These are phyloP conservation scores for Wickerhamiella spandovensis DNA, from an alignment of 805 yeast genomes.

Conservation along the genomic window DNA sequence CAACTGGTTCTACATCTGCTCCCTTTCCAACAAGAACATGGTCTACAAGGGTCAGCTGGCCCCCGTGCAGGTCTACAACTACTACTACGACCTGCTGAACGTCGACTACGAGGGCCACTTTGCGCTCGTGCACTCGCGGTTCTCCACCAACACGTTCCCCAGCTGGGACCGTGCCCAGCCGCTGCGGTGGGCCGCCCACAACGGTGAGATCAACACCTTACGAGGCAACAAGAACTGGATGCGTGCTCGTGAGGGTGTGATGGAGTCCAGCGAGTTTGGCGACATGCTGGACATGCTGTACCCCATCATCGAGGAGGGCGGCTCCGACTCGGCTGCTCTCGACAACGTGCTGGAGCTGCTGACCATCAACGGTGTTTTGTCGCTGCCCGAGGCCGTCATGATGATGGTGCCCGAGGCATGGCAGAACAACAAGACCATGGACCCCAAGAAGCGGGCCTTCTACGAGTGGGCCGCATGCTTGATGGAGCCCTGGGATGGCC, in stretches of 20 bases:
- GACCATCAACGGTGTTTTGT: constrained; percentile 79
- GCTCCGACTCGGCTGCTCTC: constrained; percentile 95
- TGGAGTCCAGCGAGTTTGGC: constrained; percentile 76
- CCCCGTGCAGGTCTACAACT: constrained; percentile 89
- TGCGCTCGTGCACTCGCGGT: constrained; percentile 92
- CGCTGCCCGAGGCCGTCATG: constrained; percentile 96
- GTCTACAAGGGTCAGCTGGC: constrained; percentile 97
- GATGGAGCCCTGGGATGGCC: constrained; percentile 99
- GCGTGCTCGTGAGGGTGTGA: constrained; percentile 96
- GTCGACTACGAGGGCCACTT: constrained; percentile 90
- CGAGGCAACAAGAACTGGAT: constrained; percentile 99
- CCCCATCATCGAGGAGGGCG: constrained; percentile 96
- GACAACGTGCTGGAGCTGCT: constrained; percentile 90
- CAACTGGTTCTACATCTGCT: constrained; percentile 96
- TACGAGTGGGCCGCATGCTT: constrained; percentile 98
- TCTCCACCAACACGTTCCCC: constrained; percentile 96
- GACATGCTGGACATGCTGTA: constrained; percentile 82
- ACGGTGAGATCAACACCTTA: constrained; percentile 94
- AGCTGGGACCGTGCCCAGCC: constrained; percentile 99
- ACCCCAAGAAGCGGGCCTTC: constrained; percentile 83
- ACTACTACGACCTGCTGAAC: constrained; percentile 83
- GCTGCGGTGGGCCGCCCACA: constrained; percentile 91
- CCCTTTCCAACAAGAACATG: constrained; percentile 74
- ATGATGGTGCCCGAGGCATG: constrained; percentile 95
- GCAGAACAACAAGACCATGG: constrained; percentile 80